Conservation (phyloP, 495 filamentous ascomycete genomes). For the Penicillium chermesinum region DNA sequence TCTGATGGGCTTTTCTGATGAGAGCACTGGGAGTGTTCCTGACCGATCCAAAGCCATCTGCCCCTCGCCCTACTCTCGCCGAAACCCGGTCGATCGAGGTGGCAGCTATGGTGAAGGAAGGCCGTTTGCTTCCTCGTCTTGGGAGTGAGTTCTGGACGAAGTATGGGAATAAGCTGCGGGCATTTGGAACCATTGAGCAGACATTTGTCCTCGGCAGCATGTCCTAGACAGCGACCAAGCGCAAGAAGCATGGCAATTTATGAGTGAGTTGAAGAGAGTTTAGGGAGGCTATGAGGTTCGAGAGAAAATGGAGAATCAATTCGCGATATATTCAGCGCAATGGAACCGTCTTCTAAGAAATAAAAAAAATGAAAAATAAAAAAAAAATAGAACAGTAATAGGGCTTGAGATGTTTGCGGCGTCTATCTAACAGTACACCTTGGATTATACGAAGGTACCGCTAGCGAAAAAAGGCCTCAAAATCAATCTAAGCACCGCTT, state of each 20-base stretch:
- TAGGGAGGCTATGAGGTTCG: no score
- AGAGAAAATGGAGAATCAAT: background rate
- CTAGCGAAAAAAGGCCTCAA: conserved; percentile 66
- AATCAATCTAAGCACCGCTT: conserved; percentile 53
- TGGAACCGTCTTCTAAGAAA: no score
- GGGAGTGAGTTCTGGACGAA: conserved; percentile 53
- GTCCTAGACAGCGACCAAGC: no score
- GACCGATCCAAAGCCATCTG: background rate
- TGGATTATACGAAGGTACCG: conserved; percentile 56
- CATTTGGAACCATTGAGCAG: conserved; percentile 59
- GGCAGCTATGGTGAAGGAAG: conserved; percentile 6
- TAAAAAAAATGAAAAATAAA: no score
- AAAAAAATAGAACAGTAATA: no score
- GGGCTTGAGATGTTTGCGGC: conserved; percentile 48
- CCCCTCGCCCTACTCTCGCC: background rate
- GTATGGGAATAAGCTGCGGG: conserved; percentile 60
- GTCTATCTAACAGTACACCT: conserved; percentile 70
- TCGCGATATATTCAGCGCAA: no score
- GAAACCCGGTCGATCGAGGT: conserved; percentile 4
- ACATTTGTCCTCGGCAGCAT: conserved; percentile 26
- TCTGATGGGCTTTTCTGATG: conserved; percentile 1
- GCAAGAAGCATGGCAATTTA: no score
- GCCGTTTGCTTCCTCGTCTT: conserved; percentile 44
- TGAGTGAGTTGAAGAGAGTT: no score
- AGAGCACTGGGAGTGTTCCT: background rate